Evolutionary conservation across 805 yeast genomes (phyloP).

Genomic region (Maudiozyma barnettii): DNA sequence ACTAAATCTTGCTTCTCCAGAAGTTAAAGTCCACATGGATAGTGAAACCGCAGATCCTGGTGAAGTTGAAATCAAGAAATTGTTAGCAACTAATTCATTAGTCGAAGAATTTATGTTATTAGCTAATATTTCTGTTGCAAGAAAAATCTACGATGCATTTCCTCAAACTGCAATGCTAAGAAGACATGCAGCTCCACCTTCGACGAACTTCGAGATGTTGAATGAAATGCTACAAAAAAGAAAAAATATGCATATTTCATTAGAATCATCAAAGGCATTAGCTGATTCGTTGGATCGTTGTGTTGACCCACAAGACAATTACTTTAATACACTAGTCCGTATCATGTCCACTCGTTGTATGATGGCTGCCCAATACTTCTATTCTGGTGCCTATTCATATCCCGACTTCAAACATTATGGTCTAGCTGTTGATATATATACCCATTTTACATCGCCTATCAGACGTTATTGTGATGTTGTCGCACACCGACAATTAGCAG

Average conservation of each 20-base stretch:
- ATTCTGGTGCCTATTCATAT: conserved; percentile 81
- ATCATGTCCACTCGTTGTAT: conserved; percentile 97
- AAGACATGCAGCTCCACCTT: conserved; percentile 96
- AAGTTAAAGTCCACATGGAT: conserved; percentile 94
- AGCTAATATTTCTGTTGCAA: conserved; percentile 93
- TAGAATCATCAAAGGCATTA: conserved; percentile 80
- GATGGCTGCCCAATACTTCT: conserved; percentile 98
- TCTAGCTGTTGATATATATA: conserved; percentile 91
- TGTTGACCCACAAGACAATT: conserved; percentile 72
- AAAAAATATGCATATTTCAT: conserved; percentile 63
- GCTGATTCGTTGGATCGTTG: conserved; percentile 92
- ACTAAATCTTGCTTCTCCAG: conserved; percentile 91
- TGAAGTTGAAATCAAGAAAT: conserved; percentile 84
- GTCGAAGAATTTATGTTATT: conserved; percentile 98
- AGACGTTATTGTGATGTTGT: conserved; percentile 97
- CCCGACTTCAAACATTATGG: conserved; percentile 95
- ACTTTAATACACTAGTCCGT: conserved; percentile 85
- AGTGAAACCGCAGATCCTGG: conserved; percentile 95
- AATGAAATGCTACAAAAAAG: conserved; percentile 82
- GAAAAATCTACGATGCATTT: conserved; percentile 81
- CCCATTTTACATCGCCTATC: conserved; percentile 97
- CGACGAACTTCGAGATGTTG: conserved; percentile 79
- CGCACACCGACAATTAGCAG: conserved; percentile 95
- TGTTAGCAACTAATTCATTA: conserved; percentile 84
- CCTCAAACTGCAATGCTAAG: conserved; percentile 98